phyloP scores from a whole-genome alignment of 75 land plant genomes.

The Cunninghamia lanceolata region DNA sequence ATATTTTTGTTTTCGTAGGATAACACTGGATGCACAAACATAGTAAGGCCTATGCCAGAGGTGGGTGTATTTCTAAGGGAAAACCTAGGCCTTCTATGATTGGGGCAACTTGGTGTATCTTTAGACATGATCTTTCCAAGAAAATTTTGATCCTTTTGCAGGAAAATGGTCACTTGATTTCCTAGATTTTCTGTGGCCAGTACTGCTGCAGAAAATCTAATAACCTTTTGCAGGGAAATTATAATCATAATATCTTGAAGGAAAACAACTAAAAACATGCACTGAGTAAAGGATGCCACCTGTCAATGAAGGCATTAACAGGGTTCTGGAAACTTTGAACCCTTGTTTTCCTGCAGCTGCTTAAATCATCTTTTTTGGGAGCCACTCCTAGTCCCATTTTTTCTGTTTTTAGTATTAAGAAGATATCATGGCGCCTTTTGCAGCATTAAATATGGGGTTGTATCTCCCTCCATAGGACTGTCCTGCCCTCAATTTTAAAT shows the following conservation, averaged over 20 bases:
- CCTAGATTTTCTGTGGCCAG: not conserved
- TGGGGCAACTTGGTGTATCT: not conserved
- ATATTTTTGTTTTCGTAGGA: not conserved
- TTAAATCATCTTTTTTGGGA: not conserved
- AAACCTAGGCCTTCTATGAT: not conserved
- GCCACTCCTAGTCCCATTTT: not conserved
- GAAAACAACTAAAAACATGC: not conserved
- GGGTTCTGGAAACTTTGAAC: not conserved
- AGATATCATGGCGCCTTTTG: not conserved
- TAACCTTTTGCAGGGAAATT: not conserved
- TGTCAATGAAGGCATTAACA: not conserved
- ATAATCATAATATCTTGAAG: not conserved
- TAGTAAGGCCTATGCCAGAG: not conserved
- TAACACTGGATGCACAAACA: not conserved
- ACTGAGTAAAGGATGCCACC: not conserved
- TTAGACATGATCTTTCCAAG: not conserved
- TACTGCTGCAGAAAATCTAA: not conserved
- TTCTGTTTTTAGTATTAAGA: not conserved
- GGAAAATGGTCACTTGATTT: not conserved
- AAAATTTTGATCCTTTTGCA: not conserved
- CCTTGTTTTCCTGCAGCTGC: not conserved
- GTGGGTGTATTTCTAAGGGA: not conserved
- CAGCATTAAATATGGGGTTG: not conserved
- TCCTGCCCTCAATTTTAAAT: not conserved
- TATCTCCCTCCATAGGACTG: not conserved